phyloP scores from a whole-genome alignment of 345 rosid species.

The Salix dunnii region DNA sequence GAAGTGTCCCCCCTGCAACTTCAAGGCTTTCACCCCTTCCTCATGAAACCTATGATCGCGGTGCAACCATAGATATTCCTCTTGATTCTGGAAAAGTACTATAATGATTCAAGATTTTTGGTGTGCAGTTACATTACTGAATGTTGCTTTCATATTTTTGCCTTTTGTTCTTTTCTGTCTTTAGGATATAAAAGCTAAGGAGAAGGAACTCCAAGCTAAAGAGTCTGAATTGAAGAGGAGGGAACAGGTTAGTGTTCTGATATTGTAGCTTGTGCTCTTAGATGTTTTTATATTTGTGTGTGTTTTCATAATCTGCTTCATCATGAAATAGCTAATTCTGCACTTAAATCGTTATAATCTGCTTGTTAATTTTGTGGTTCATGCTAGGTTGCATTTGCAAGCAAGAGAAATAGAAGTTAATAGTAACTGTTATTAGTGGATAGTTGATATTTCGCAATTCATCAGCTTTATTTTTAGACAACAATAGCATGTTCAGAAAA shows the following conservation, averaged over 20 bases:
- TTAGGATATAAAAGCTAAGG: constrained; percentile 80
- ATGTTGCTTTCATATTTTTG: constrained; percentile 27
- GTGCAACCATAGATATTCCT: constrained; percentile 79
- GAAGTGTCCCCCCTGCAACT: constrained; percentile 67
- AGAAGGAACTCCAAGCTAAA: constrained; percentile 89
- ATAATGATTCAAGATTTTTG: constrained; percentile 7
- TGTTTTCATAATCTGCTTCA: background rate
- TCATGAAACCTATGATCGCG: constrained; percentile 86
- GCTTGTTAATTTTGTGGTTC: background rate
- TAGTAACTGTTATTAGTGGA: background rate
- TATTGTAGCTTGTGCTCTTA: background rate
- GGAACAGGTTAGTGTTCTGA: constrained; percentile 63
- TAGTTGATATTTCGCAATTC: background rate
- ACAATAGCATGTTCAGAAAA: background rate
- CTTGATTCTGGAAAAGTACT: constrained; percentile 73
- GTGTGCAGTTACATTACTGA: constrained; percentile 20
- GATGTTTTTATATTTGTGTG: background rate
- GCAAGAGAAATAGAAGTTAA: background rate
- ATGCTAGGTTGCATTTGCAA: background rate
- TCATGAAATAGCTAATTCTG: background rate
- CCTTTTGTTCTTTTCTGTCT: constrained; percentile 16
- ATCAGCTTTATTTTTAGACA: background rate
- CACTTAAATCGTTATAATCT: no score
- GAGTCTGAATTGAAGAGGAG: constrained; percentile 81
- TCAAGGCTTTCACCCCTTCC: constrained; percentile 88